Evolutionary conservation across 129 eudicot species (phyloP), one percentile per base, ranked within the genome.

Genomic region (Ambrosia trifida): DNA sequence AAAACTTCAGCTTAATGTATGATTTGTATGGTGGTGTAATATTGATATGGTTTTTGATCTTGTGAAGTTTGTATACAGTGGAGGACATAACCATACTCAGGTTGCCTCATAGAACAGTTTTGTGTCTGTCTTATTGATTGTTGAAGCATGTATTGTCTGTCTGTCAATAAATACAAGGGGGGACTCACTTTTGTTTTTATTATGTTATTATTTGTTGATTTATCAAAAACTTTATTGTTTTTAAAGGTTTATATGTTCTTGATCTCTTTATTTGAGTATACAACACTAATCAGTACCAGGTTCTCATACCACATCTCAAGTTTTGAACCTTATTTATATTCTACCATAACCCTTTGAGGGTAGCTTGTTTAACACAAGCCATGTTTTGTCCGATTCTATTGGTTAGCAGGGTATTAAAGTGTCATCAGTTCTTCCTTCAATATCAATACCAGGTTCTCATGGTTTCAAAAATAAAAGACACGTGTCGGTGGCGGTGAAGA

Each of bases 21-120:
- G 77, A 72, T 76, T 76, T 73, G 79, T 67, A 80, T 65, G 24
- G 43, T 83, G 76, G 43, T 83, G 76, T 76, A 68, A 76, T 74
- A 62, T 69, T 65, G n/a, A 36, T 59, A 47, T 56, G 28, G 59
- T 47, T 66, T 0, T 52, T 59, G 45, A 74, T 69, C 10, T 44
- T 63, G 70, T 70, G 78, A 78, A 81, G 69, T 66, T 80, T 71
- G 83, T 80, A 84, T 84, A 80, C 78, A 72, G 58, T 68, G 20
- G 78, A 74, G 84, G 82, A 69, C 65, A 51, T 70, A 59, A 69
- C 80, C 81, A 56, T 70, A 72, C 82, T 81, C 72, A 56, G 82
- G 85, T 81, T 81, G 56, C 80, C 81, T 76, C 78, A 14, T 73
- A 18, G 60, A 68, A 69, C 28, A 14, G 36, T 73, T 77, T 82